Evolutionary conservation across 1,139 yeast genomes (phyloP), one percentile per base, ranked within the genome.

Genomic region (Nakaseomyces sp.): DNA sequence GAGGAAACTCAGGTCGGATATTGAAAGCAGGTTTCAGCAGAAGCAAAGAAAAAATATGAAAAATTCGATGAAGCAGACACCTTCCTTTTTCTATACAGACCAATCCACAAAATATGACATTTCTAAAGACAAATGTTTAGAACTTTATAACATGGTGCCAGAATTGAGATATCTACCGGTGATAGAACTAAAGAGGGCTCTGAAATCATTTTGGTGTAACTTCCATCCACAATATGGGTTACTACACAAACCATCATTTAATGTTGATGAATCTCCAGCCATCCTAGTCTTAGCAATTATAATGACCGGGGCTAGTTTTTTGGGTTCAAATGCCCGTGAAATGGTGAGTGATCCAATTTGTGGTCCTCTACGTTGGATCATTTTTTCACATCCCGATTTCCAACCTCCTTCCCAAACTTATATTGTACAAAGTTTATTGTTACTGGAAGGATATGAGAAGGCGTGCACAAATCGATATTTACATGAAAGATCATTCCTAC

Each of bases 401-500:
- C 72, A 71, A 47, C 76, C 80, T 1, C 69, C 72, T 3, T 78
- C 81, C 1, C 68, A 72, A 47, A 66, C 80, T 6, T 81, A 87
- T 82, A 73, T 82, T 2, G 68, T 82, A 40, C 91, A 82, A 55
- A 70, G 82, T 41, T 65, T 83, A 42, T 65, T 79, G 43, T 56
- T 83, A 44, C 61, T 83, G 29, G 89, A 82, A 56, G 72, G 76
- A 56, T 77, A 73, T 54, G 94, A 85, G 55, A 81, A 83, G 58
- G 72, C 80, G 42, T 74, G 79, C 52, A 59, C 76, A 0, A 66
- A 73, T 49, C 65, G 85, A 49, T 66, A 67, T 30, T 64, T 81
- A 53, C 93, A 84, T 56, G 93, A 83, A 58, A 61, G 94, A 40
- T 85, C 85, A 0, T 84, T 79, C 56, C 67, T 84, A 9, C 91